Evolutionary conservation across 805 yeast species (phyloP), one percentile per base, ranked within the genome.

Genomic region (Ogataea salicorniae): DNA sequence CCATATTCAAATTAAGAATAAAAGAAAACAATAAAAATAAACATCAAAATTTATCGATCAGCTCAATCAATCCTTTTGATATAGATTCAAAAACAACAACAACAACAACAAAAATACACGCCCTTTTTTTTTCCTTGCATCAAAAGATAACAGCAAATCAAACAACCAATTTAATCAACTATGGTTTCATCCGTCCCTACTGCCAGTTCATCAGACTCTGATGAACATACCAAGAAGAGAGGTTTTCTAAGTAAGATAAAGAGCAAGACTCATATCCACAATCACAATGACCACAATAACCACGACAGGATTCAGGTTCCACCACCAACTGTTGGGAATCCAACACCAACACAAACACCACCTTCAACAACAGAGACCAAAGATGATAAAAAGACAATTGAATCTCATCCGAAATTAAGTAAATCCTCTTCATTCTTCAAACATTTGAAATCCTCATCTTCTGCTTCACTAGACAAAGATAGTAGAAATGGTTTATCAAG

Each of bases 161-260:
- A 26, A 9, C 31, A 26, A 26, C 31, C 31, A 9, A 26, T 26
- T 20, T 9, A 9, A 26, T 26, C 31, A 7, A 26, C 13, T 6
- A 26, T 26, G 31, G 31, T 26, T 26, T 26, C 43, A 20, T 33
- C 36, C 7, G 43, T 41, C 17, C 18, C 37, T 13, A 41, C 43
- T 15, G 16, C 33, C 16, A 34, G 22, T 26, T 37, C 46, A 13
- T 23, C 38, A 14, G 51, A 44, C 40, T 34, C 49, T n/a, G 37
- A 37, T n/a, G 38, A 35, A 5, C 34, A 37, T 35, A 33, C 14
- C 26, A 48, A 47, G 39, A 50, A 49, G 38, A 45, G 37, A 18
- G 50, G 52, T 6, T 49, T 54, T 16, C 39, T 54, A 34, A 50
- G 49, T 37, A 52, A 50, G 42, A 34, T 52, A 16, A 51, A 50